Base-by-base conservation (phyloP, 2,329 filamentous ascomycete genomes). In the Botryotinia narcissicola region DNA sequence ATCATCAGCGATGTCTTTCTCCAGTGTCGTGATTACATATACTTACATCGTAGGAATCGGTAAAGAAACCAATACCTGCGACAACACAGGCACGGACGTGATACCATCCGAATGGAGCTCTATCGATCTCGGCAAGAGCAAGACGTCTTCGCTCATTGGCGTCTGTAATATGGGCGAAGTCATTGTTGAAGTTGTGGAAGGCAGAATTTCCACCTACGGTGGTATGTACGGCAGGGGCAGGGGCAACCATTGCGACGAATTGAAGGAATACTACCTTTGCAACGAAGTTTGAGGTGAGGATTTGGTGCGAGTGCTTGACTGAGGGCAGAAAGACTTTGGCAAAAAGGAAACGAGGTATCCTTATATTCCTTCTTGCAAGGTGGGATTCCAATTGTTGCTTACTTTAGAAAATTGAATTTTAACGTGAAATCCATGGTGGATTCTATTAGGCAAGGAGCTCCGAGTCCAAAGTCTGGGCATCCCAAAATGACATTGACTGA, bases 41-140 rank as follows among this genome's bases (percentile, higher is more conserved):
- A 82, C 96, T 96, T 84, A 94, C 93, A 80, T 92, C 91, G 83
- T 95, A 95, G 57, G 92, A 92, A 81, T 95, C 93, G 25, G 93
- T 95, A 83, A 96, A 96, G 88, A 97, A 96, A 78, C 93, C 93
- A 75, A 95, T 91, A 78, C 93, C 93, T 44, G 93, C 93, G 37
- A 95, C 92, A 14, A 92, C 83, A 68, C 92, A 87, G 73, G 92
- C 91, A 57, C 93, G 88, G 72, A 95, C 88, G 80, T 96, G 93
- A 48, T 78, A 93, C 92, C 92, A 95, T 79, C 93, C 91, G 75
- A 95, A 95, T 1, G 91, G 91, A 18, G 92, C 92, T 84, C 91
- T 91, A 84, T 95, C 93, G 77, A 95, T 92, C 82, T 95, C 91
- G 51, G 92, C 91, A 69, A 96, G 91, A 51, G 93, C 93, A 48